A percentile compares a stretch with the other conserved stretches of the same genome.
Evolutionary conservation across 495 filamentous ascomycete genomes (phyloP).

Genomic region (Tuber indicum): DNA sequence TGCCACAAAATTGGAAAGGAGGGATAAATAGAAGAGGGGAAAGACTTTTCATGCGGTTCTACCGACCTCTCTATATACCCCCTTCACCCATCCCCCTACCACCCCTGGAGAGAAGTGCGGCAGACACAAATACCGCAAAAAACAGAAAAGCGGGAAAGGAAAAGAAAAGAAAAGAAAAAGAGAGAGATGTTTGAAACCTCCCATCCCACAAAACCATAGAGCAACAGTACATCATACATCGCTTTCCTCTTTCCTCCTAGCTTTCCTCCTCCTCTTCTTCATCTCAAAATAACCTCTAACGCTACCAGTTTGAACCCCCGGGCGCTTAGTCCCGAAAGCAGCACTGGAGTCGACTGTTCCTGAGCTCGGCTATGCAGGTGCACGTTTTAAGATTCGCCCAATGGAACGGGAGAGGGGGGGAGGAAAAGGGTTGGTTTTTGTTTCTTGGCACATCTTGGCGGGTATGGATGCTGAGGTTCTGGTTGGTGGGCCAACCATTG

Average conservation of each 20-base stretch:
- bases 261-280: not conserved
- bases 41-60: conserved; percentile 16
- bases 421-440: not conserved
- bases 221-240: not conserved
- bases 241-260: not conserved
- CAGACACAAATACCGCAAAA: not conserved
- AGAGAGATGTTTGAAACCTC: not conserved
- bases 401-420: conserved; percentile 1
- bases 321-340: conserved; percentile 25
- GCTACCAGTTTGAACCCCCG: conserved; percentile 18
- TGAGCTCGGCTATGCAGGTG: conserved; percentile 22
- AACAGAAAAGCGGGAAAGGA: not conserved
- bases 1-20: conserved; percentile 2
- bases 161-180: not conserved
- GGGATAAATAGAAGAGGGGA: conserved; percentile 17
- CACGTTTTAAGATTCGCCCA: conserved; percentile 29
- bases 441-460: not conserved
- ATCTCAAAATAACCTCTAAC: conserved; percentile 25
- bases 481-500: not conserved
- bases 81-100: not conserved
- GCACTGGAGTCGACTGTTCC: not conserved
- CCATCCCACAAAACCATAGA: not conserved
- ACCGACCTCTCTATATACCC: conserved; percentile 3
- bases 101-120: not conserved
- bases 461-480: not conserved